A percentile compares a stretch with the other conserved stretches of the same genome.
Conservation (phyloP, 169 alveolate genomes). For the Plasmodium sp. region DNA sequence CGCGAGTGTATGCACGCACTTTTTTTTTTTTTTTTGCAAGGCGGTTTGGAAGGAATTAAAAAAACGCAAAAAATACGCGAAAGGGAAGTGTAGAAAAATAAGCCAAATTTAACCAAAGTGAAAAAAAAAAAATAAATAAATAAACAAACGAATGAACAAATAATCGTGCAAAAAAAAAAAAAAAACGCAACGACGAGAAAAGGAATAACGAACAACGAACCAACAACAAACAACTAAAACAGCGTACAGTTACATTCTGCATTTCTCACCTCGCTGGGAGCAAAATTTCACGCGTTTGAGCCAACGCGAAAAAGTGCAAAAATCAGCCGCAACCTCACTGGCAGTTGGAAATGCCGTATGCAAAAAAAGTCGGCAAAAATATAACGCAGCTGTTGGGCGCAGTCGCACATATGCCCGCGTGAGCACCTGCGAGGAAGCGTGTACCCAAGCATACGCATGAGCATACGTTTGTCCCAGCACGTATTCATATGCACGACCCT, state of each 20-base stretch:
- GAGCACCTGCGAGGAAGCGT: not conserved
- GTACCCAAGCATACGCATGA: not conserved
- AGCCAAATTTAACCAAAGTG: not conserved
- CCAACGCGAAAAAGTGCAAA: not conserved
- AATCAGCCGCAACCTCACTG: not conserved
- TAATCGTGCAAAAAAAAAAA: not conserved
- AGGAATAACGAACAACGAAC: not conserved
- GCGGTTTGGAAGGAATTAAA: not conserved
- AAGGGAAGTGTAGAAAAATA: not conserved
- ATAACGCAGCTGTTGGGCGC: not conserved
- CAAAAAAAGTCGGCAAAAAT: not conserved
- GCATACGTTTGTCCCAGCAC: not conserved
- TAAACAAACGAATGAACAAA: not conserved
- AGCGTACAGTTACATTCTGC: not conserved
- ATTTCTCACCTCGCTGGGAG: not conserved
- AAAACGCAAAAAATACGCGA: not conserved
- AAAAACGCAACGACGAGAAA: not conserved
- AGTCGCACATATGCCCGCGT: not conserved
- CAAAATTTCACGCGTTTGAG: not conserved
- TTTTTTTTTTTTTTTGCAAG: not conserved
- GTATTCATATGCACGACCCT: not conserved
- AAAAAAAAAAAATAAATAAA: slow-evolving; percentile 6
- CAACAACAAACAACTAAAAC: not conserved
- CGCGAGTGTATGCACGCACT: not conserved
- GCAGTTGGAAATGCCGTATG: not conserved